phyloP scores from a whole-genome alignment of 768 basidiomycete species.

The Trametes maxima region DNA sequence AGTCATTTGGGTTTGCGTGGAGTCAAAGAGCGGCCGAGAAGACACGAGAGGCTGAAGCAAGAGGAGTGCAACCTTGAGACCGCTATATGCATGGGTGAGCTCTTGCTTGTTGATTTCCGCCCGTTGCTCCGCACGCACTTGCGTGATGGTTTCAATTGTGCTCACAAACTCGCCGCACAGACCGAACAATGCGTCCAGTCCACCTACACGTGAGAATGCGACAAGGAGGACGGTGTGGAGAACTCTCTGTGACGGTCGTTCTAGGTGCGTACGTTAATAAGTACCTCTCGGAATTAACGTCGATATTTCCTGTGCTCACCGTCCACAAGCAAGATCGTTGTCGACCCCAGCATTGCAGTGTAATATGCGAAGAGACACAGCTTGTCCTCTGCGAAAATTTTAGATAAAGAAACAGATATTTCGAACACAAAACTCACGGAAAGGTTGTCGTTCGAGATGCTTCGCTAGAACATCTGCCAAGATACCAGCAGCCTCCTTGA shows the following conservation, averaged over 20 bases:
- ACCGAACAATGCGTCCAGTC: conserved; percentile 65
- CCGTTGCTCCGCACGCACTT: conserved; percentile 56
- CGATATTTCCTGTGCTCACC: conserved; percentile 41
- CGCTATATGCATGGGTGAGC: conserved; percentile 75
- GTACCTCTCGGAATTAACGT: background rate
- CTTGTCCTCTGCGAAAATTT: conserved; percentile 39
- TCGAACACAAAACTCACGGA: conserved; percentile 45
- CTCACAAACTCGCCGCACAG: conserved; percentile 57
- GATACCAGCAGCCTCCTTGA: conserved; percentile 64
- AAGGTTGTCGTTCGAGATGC: conserved; percentile 58
- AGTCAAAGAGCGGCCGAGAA: conserved; percentile 81
- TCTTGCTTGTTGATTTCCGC: conserved; percentile 60
- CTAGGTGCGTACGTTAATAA: conserved; percentile 41
- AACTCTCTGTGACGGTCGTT: conserved; percentile 71
- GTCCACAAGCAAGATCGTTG: conserved; percentile 57
- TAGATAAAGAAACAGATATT: background rate
- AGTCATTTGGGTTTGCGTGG: conserved; percentile 75
- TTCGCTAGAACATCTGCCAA: conserved; percentile 74
- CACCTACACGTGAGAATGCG: conserved; percentile 71
- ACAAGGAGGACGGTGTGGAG: conserved; percentile 83
- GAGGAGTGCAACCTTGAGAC: conserved; percentile 78
- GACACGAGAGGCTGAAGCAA: conserved; percentile 77
- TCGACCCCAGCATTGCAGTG: conserved; percentile 55
- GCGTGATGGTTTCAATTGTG: conserved; percentile 57
- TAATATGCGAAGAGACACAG: conserved; percentile 50